Base-by-base conservation (phyloP, 2,329 filamentous ascomycete genomes). In the Verticillium tricorpus region DNA sequence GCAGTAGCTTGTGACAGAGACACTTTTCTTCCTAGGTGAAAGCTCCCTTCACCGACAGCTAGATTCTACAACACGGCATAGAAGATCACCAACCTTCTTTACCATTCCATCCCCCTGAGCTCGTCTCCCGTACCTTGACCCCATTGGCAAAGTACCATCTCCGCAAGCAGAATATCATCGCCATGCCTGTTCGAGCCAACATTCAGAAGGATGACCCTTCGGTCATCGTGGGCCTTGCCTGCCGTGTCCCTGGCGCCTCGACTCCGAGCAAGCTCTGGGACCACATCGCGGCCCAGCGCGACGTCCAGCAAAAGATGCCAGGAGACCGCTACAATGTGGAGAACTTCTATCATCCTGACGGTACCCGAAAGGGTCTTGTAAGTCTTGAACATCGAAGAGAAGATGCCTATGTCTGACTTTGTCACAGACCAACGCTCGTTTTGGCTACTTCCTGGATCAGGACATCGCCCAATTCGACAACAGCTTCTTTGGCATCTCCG, bases 171-270 rank as follows among this genome's bases (percentile, higher is more conserved):
- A 56, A 37, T 52, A 45, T 45, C 39, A 56, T 61, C 65, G 65
- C 57, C 58, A 69, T 68, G 66, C 61, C 64, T 62, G 50, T 52
- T 32, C 50, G 34, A 39, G 58, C 50, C 50, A 60, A 56, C 60
- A 9, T 45, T 25, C 56, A 57, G 55, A 63, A 32, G 40, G 60
- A 64, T 37, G 73, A 75, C 61, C 72, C 71, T 2, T 68, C 70
- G 32, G 73, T 72, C 56, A 70, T 76, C 25, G 66, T 75, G 54
- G 73, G 73, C 8, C 61, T 74, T 31, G 70, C 69, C 25, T 71
- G 72, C 35, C 66, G 67, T 15, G 69, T 73, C 31, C 70, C 72
- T 3, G 67, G 71, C 15, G 71, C 70, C 35, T 70, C 66, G 40
- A 60, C 67, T 28, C 60, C 63, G 56, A 40, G 69, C 32, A 65